Evolutionary conservation across 768 basidiomycete genomes (phyloP).

Genomic region (Kwoniella bestiolae): DNA sequence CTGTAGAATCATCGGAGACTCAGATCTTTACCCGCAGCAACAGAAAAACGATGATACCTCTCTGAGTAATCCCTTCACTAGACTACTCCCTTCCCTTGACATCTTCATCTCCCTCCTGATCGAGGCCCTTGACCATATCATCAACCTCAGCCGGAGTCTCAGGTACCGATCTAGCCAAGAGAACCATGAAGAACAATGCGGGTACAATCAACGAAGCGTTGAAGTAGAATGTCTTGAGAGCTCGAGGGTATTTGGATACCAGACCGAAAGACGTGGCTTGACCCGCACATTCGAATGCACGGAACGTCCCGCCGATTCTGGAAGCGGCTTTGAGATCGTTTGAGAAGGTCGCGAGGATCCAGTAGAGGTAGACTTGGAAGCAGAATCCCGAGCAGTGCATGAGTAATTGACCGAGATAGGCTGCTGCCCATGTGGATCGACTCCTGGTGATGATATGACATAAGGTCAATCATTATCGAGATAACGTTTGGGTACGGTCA

Average conservation of each 20-base stretch:
- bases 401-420: constrained; percentile 15
- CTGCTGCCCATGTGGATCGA: background rate
- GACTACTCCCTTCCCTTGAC: background rate
- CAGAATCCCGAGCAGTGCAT: constrained; percentile 21
- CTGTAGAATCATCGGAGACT: too few relatives aligned
- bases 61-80: too few relatives aligned
- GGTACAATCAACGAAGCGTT: constrained; percentile 5
- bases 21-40: too few relatives aligned
- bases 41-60: too few relatives aligned
- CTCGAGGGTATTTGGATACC: constrained; percentile 17
- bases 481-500: background rate
- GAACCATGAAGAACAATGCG: constrained; percentile 7
- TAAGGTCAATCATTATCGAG: background rate
- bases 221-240: constrained; percentile 22
- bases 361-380: constrained; percentile 38
- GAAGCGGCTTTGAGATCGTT: constrained; percentile 29
- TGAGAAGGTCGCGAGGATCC: constrained; percentile 35
- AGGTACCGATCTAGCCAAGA: constrained; percentile 24
- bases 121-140: constrained; percentile 21
- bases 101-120: background rate
- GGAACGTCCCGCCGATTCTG: constrained; percentile 39
- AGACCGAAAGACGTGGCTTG: constrained; percentile 37
- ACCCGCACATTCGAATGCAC: constrained; percentile 39
- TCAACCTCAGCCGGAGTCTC: constrained; percentile 21
- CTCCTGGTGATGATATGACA: constrained; percentile 1